Evolutionary conservation across 164 flowering plant genomes (phyloP).

Genomic region (Liriodendron chinense): DNA sequence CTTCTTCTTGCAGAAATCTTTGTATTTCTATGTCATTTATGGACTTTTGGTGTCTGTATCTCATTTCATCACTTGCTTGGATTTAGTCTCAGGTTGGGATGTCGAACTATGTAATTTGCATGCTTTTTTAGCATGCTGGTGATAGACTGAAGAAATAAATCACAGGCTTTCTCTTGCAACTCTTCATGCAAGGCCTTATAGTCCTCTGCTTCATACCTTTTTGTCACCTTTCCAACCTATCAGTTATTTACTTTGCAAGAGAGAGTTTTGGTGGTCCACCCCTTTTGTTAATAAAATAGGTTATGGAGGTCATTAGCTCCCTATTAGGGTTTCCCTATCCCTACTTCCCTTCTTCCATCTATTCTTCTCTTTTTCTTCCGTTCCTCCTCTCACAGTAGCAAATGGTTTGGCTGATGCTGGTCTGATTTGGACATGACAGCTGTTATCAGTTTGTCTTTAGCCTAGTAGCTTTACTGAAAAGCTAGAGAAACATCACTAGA

Average conservation of each 20-base stretch:
- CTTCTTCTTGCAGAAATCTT: background rate
- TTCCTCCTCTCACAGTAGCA: background rate
- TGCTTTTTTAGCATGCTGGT: background rate
- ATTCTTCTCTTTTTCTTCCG: too few species aligned
- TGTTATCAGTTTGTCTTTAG: background rate
- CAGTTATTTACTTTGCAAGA: too few species aligned
- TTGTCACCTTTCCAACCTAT: too few species aligned
- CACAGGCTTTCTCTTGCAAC: background rate
- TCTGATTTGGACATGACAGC: background rate
- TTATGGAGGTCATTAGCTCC: too few species aligned
- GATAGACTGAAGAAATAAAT: background rate
- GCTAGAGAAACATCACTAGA: background rate
- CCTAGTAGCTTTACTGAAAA: background rate
- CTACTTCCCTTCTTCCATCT: too few species aligned
- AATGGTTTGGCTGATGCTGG: background rate
- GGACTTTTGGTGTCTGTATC: background rate
- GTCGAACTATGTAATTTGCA: background rate
- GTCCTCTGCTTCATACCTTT: background rate
- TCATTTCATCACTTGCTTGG: background rate
- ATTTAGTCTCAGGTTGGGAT: background rate
- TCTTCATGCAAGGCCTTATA: background rate
- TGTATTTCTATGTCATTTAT: slow-evolving; percentile 2
- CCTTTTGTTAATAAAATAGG: too few species aligned
- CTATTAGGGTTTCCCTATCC: too few species aligned
- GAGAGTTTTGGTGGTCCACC: too few species aligned